Conservation (phyloP, 208 protist species). For the Acanthamoeba culbertsoni region DNA sequence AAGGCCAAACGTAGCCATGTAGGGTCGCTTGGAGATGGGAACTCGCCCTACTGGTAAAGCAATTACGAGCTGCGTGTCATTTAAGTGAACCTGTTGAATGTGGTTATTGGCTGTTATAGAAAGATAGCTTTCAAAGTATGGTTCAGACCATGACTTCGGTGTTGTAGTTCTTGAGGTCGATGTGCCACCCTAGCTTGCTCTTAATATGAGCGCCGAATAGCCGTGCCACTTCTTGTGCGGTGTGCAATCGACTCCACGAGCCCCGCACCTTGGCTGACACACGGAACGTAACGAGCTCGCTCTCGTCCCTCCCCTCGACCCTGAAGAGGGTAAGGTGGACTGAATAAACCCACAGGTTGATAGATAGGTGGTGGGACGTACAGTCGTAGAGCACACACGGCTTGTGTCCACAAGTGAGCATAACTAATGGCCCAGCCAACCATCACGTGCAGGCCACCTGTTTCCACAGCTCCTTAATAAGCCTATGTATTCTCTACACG, state of each 20-base stretch:
- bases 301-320: background rate
- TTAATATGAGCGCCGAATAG: background rate
- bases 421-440: background rate
- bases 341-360: background rate
- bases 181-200: background rate
- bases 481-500: background rate
- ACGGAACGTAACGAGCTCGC: background rate
- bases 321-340: background rate
- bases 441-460: background rate
- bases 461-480: background rate
- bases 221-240: background rate
- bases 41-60: background rate
- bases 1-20: constrained; percentile 39
- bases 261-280: constrained; percentile 44
- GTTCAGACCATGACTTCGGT: background rate
- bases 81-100: background rate
- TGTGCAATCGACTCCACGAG: background rate
- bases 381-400: background rate
- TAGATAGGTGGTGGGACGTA: too few relatives aligned
- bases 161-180: constrained; percentile 45
- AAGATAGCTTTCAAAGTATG: background rate
- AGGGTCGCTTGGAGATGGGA: constrained; percentile 34
- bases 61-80: constrained; percentile 36
- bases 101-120: background rate
- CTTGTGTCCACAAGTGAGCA: background rate